phyloP scores from a whole-genome alignment of 1,139 yeast species.

The Hansenula lynferdii region DNA sequence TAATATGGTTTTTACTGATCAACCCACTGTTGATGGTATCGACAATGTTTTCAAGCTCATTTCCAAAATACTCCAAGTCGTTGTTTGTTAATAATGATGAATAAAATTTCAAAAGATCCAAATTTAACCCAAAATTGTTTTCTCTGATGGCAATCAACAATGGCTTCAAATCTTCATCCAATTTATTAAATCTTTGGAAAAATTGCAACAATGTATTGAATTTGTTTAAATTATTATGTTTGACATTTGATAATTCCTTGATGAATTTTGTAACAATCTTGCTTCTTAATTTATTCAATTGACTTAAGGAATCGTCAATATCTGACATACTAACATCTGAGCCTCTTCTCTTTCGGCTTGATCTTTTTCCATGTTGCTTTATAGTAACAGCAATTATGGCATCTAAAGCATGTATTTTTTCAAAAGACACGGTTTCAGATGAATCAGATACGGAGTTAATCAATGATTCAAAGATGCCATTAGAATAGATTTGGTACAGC shows the following conservation, averaged over 20 bases:
- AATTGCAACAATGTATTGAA: constrained; percentile 19
- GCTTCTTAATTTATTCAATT: constrained; percentile 14
- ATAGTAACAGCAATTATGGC: constrained; percentile 25
- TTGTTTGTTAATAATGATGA: constrained; percentile 25
- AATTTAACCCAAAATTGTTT: constrained; percentile 21
- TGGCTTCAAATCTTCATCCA: constrained; percentile 19
- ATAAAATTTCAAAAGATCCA: constrained; percentile 29
- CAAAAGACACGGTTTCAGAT: constrained; percentile 33
- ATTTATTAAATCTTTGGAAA: constrained; percentile 17
- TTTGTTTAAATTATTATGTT: constrained; percentile 16
- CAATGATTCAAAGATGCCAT: constrained; percentile 24
- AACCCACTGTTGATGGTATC: constrained; percentile 40
- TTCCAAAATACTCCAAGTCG: constrained; percentile 24
- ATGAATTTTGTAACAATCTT: constrained; percentile 18
- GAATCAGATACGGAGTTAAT: constrained; percentile 30
- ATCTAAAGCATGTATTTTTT: constrained; percentile 27
- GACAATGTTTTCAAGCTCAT: constrained; percentile 25
- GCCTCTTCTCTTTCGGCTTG: constrained; percentile 25
- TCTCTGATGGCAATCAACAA: constrained; percentile 18
- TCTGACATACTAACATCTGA: constrained; percentile 30
- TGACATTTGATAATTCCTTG: constrained; percentile 14
- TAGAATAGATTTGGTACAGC: constrained; percentile 13
- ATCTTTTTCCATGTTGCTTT: constrained; percentile 20
- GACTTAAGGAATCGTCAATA: constrained; percentile 17
- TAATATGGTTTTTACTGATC: constrained; percentile 42